Evolutionary conservation across 139 green algal genomes (phyloP), one percentile per base, ranked within the genome.

Genomic region (Zygnema circumcarinatum): DNA sequence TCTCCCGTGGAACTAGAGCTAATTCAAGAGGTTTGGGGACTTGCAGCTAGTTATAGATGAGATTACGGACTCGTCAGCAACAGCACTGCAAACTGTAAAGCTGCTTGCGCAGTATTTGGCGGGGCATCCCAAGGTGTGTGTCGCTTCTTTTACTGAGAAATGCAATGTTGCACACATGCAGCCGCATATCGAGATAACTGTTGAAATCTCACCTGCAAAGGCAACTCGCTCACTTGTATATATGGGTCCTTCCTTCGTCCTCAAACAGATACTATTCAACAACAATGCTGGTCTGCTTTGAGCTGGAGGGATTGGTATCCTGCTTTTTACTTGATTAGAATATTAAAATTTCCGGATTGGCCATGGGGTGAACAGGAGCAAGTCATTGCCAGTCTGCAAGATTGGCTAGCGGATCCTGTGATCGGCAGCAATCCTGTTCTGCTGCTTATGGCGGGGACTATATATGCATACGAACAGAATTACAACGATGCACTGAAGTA

Each of bases 1-100:
- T n/a, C n/a, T n/a, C n/a, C n/a, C n/a, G n/a, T n/a, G n/a, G n/a
- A n/a, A n/a, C n/a, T n/a, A n/a, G n/a, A n/a, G n/a, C n/a, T n/a
- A n/a, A n/a, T n/a, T n/a, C n/a, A n/a, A n/a, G n/a, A n/a, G n/a
- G n/a, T n/a, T n/a, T n/a, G n/a, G n/a, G n/a, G n/a, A n/a, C n/a
- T n/a, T 31, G 87, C 95, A 99, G 96, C 80, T 98, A 36, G 97
- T 98, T 1, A 94, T 98, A 38, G 94, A 92, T 54, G 97, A 98
- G 69, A 95, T 99, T 76, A 79, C 39, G 0, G 75, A 94, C n/a
- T 90, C 91, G 3, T 90, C 95, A 1, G 85, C 96, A 0, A 95
- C 93, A 35, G 91, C 93, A 0, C 91, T 99, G 62, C 94, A 96
- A 53, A 96, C 97, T 3, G 95, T 99, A 21, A 96, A 96, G 87